Evolutionary conservation across 257 asterid genomes (phyloP).

Genomic region (Capsicum baccatum): DNA sequence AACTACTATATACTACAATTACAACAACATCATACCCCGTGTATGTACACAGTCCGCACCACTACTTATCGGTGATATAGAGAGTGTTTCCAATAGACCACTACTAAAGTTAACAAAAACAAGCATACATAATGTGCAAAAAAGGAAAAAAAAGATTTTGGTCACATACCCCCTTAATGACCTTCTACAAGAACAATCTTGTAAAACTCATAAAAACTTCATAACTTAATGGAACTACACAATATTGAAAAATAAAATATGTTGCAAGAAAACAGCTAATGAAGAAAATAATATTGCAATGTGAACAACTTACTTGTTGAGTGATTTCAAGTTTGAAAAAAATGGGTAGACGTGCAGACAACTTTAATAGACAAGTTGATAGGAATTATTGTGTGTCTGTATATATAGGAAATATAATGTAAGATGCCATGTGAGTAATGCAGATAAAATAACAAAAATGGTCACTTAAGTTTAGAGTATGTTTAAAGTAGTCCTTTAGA

Average conservation of each 20-base stretch:
- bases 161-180: neutral
- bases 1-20: neutral
- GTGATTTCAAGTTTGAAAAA: neutral
- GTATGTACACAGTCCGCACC: too few species aligned
- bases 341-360: neutral
- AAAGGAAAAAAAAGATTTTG: neutral
- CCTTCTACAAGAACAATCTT: conserved; percentile 12
- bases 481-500: neutral
- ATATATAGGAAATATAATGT: neutral
- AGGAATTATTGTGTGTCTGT: neutral
- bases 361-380: neutral
- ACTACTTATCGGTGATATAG: too few species aligned
- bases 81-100: too few species aligned
- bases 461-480: neutral
- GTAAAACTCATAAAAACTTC: neutral
- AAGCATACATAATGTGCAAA: neutral
- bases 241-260: too few species aligned
- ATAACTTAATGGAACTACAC: neutral
- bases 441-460: neutral
- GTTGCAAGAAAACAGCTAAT: neutral
- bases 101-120: neutral
- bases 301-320: neutral
- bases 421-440: neutral
- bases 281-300: neutral
- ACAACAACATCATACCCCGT: too few species aligned